Conservation (phyloP, 75 land plant species). For the Isoetes taiwanensis region DNA sequence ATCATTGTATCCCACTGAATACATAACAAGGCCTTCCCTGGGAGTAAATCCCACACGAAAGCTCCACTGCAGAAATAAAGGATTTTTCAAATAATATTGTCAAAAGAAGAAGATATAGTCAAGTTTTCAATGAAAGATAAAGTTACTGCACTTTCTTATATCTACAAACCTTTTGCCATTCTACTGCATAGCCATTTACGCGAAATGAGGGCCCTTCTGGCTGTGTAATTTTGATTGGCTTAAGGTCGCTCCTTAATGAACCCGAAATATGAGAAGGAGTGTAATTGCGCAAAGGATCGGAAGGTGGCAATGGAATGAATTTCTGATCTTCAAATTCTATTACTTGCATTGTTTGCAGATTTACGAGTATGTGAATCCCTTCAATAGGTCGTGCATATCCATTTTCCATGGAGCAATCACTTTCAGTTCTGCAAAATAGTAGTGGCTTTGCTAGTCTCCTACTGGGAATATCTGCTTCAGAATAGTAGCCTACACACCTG, state of each 20-base stretch:
- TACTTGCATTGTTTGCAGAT: slow-evolving; percentile 78
- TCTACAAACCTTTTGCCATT: slow-evolving; percentile 85
- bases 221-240: slow-evolving; percentile 76
- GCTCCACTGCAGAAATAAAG: slow-evolving; percentile 60
- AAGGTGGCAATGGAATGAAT: slow-evolving; percentile 88
- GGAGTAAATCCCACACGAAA: slow-evolving; percentile 96
- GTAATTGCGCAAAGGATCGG: slow-evolving; percentile 94
- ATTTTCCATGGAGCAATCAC: slow-evolving; percentile 98
- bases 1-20: slow-evolving; percentile 88
- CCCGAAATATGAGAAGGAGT: slow-evolving; percentile 88
- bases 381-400: slow-evolving; percentile 99
- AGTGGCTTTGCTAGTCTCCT: slow-evolving; percentile 88
- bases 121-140: neutral
- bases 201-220: slow-evolving; percentile 98
- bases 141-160: neutral
- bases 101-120: neutral
- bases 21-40: slow-evolving; percentile 84
- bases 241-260: slow-evolving; percentile 84
- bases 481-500: slow-evolving; percentile 95
- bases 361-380: slow-evolving; percentile 78
- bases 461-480: slow-evolving; percentile 86
- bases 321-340: slow-evolving; percentile 90
- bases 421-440: slow-evolving; percentile 89
- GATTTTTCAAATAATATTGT: no score
- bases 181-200: slow-evolving; percentile 70